A percentile compares a stretch with the other conserved stretches of the same genome.
Conservation (phyloP, 2,329 filamentous ascomycete species). For the Aureobasidium sp. region DNA sequence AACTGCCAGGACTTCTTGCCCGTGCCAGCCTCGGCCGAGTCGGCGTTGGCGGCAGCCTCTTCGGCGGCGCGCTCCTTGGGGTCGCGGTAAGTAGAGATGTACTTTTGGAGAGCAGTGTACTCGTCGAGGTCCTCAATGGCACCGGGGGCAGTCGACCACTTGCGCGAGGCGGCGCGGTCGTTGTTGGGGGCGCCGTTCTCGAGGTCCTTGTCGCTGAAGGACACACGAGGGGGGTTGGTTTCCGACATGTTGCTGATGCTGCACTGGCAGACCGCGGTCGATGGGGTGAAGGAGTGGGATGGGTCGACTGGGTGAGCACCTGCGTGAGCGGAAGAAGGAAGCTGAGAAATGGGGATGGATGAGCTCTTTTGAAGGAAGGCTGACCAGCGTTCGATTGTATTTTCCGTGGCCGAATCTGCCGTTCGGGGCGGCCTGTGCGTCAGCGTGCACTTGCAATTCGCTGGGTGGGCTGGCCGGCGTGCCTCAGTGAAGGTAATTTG, state of each 20-base stretch:
- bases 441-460: constrained; percentile 8
- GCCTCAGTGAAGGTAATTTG: constrained; percentile 13
- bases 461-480: constrained; percentile 12
- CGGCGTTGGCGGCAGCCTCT: constrained; percentile 31
- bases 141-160: constrained; percentile 32
- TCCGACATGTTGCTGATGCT: constrained; percentile 25
- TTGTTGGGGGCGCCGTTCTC: constrained; percentile 26
- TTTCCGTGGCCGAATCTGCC: constrained; percentile 13
- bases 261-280: constrained; percentile 12
- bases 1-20: constrained; percentile 49
- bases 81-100: constrained; percentile 58
- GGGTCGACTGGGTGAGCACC: constrained; percentile 11
- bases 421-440: constrained; percentile 12
- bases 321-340: constrained; percentile 12
- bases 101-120: constrained; percentile 57
- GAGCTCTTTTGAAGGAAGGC: constrained; percentile 14
- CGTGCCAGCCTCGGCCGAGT: constrained; percentile 38
- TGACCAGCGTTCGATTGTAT: constrained; percentile 4
- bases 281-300: constrained; percentile 6
- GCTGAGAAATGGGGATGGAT: background rate
- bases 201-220: constrained; percentile 32
- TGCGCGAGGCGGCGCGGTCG: constrained; percentile 26
- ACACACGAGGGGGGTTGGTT: constrained; percentile 25
- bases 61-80: constrained; percentile 42
- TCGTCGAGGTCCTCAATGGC: constrained; percentile 47